These are phyloP conservation scores for Prunella vulgaris DNA, from an alignment of 257 asterid species.

Conservation along the genomic window DNA sequence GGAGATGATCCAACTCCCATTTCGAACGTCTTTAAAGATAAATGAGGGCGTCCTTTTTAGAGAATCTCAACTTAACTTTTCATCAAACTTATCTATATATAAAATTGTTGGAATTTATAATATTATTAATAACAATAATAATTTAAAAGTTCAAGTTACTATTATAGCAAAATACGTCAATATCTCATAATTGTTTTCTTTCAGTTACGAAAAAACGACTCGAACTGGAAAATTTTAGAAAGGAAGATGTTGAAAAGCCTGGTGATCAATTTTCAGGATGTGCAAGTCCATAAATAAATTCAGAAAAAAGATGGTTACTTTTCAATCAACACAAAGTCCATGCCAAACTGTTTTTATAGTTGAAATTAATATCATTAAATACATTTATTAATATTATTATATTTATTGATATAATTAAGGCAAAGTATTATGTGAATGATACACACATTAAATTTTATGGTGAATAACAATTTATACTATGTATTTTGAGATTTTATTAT, in stretches of 20 bases:
- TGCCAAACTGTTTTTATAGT: too few relatives aligned
- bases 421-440: too few relatives aligned
- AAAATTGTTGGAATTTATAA: neutral
- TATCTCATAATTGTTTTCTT: neutral
- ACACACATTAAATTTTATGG: too few relatives aligned
- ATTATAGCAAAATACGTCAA: neutral
- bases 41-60: too few relatives aligned
- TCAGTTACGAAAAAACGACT: neutral
- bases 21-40: too few relatives aligned
- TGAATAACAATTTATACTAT: too few relatives aligned
- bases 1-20: too few relatives aligned
- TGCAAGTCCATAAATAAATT: neutral
- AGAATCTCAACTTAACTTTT: neutral
- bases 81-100: neutral
- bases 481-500: too few relatives aligned
- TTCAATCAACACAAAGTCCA: neutral
- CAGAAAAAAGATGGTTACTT: too few relatives aligned
- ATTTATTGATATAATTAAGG: too few relatives aligned
- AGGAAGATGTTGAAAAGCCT: neutral
- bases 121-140: neutral
- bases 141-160: neutral
- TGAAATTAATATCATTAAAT: too few relatives aligned
- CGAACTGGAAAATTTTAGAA: neutral
- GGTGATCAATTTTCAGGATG: neutral
- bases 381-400: too few relatives aligned